A percentile compares a stretch with the other conserved stretches of the same genome.
Conservation (phyloP, 129 eudicot species). For the Centrapalus pauciflorus region DNA sequence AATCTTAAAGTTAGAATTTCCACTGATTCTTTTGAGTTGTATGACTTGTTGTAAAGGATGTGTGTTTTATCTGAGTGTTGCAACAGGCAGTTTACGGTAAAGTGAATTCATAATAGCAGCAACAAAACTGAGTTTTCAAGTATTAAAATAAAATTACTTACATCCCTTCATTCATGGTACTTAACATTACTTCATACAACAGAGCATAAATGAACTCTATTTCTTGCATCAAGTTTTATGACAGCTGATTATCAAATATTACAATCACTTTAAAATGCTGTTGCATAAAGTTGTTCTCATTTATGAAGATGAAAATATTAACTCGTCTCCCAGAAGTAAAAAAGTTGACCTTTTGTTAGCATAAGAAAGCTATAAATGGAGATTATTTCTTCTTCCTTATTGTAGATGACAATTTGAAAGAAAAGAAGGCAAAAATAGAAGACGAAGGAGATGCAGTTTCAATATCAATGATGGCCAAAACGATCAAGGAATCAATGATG, state of each 20-base stretch:
- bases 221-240: too few species aligned
- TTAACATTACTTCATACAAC: too few species aligned
- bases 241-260: too few species aligned
- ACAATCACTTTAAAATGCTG: not conserved
- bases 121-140: too few species aligned
- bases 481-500: constrained; percentile 60
- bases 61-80: too few species aligned
- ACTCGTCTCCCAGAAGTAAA: not conserved
- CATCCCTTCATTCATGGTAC: too few species aligned
- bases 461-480: constrained; percentile 42
- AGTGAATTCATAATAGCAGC: too few species aligned
- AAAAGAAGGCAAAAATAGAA: constrained; percentile 41
- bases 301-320: not conserved
- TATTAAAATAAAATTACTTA: too few species aligned
- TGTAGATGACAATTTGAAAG: constrained; percentile 62
- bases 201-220: too few species aligned
- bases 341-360: not conserved
- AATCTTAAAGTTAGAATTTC: not conserved
- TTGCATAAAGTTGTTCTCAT: not conserved
- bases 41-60: too few species aligned
- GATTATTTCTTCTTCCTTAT: constrained; percentile 3
- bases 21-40: not conserved
- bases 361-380: not conserved
- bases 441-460: constrained; percentile 47
- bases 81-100: too few species aligned